These are phyloP conservation scores for Epicoccum sorghinum DNA, from an alignment of 2,329 filamentous ascomycete genomes.

Conservation along the genomic window DNA sequence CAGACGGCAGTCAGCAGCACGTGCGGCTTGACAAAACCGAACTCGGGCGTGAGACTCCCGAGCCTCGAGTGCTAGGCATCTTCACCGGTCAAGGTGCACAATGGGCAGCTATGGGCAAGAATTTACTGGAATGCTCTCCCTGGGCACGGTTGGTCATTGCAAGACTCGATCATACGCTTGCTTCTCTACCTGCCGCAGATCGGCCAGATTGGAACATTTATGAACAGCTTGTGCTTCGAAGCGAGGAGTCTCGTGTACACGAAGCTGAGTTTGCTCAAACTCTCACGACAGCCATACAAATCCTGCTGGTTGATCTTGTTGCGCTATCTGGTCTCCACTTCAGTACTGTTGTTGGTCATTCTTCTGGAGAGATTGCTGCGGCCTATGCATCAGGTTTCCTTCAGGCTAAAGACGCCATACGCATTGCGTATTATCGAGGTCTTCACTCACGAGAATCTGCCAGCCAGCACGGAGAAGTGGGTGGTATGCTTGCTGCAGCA, in stretches of 20 bases:
- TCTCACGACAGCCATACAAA: constrained; percentile 48
- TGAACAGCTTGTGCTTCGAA: not conserved
- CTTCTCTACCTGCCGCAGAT: not conserved
- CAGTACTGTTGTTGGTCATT: constrained; percentile 49
- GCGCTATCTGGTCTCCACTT: constrained; percentile 32
- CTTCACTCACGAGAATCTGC: not conserved
- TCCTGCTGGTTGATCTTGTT: constrained; percentile 40
- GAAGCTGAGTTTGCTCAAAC: constrained; percentile 38
- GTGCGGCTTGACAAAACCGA: too few species aligned
- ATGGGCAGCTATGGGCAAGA: constrained; percentile 27
- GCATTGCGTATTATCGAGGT: constrained; percentile 31
- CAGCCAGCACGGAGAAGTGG: not conserved
- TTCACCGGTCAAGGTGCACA: constrained; percentile 38
- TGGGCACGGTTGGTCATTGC: not conserved
- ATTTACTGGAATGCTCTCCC: constrained; percentile 7
- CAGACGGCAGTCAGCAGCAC: not conserved
- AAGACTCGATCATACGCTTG: not conserved
- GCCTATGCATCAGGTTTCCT: constrained; percentile 41
- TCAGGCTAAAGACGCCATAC: constrained; percentile 22
- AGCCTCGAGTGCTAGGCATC: constrained; percentile 3
- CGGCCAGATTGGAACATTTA: constrained; percentile 9
- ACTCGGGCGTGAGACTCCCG: not conserved
- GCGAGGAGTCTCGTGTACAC: not conserved
- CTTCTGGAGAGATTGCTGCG: constrained; percentile 51
- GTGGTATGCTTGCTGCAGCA: constrained; percentile 14